Conservation (phyloP, 2,329 filamentous ascomycete species). For the Neospermospora avenae region DNA sequence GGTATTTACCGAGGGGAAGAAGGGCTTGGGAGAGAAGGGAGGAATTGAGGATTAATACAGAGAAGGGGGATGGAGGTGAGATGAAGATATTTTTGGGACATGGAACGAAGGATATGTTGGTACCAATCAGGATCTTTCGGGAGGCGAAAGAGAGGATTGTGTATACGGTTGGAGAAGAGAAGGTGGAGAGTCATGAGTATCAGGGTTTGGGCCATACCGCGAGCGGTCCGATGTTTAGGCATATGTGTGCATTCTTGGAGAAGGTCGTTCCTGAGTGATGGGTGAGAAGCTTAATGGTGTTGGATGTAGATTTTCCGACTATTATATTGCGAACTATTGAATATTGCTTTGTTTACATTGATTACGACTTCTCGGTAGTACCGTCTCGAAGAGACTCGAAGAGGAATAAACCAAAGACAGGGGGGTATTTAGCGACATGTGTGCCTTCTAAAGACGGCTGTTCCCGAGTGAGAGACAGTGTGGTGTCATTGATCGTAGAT, state of each 20-base stretch:
- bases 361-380: too few relatives aligned
- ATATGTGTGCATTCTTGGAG: constrained; percentile 40
- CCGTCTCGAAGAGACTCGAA: too few relatives aligned
- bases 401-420: too few relatives aligned
- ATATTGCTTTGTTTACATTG: not conserved
- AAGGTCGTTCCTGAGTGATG: constrained; percentile 14
- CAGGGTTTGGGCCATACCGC: constrained; percentile 46
- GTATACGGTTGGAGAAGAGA: constrained; percentile 38
- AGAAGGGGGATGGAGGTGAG: constrained; percentile 37
- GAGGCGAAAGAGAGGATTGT: constrained; percentile 37
- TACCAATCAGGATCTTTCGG: constrained; percentile 44
- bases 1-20: constrained; percentile 44
- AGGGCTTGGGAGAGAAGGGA: constrained; percentile 39
- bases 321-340: not conserved
- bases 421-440: constrained; percentile 46
- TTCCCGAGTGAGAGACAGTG: constrained; percentile 12
- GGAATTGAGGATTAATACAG: constrained; percentile 32
- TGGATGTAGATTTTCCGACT: too few relatives aligned
- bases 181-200: constrained; percentile 43
- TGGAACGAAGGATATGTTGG: constrained; percentile 45
- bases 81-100: constrained; percentile 45
- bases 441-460: constrained; percentile 32
- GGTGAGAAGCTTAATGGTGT: not conserved
- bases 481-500: not conserved
- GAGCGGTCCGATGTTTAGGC: constrained; percentile 41